phyloP scores from a whole-genome alignment of 1,139 yeast genomes.

The Kodamaea arcana region DNA sequence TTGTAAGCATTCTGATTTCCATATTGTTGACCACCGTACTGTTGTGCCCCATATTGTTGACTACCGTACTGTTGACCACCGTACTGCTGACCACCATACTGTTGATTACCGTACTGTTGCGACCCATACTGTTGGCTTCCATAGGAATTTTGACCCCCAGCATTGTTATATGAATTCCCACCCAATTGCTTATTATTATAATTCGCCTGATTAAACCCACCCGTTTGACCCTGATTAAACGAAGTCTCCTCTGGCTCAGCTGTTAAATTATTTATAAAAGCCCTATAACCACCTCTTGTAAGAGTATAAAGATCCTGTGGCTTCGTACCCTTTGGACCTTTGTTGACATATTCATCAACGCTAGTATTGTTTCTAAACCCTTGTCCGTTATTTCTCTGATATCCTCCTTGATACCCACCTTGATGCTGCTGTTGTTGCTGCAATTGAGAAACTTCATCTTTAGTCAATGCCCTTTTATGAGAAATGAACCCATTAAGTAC shows the following conservation, averaged over 20 bases:
- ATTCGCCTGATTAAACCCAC: conserved; percentile 7
- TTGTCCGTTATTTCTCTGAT: conserved; percentile 23
- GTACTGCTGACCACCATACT: conserved; percentile 4
- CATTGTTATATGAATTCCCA: conserved; percentile 7
- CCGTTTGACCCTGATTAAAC: conserved; percentile 8
- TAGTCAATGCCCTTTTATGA: conserved; percentile 55
- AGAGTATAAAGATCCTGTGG: conserved; percentile 29
- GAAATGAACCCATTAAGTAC: conserved; percentile 75
- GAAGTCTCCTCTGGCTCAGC: conserved; percentile 11
- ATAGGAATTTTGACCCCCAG: conserved; percentile 9
- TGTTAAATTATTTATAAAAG: conserved; percentile 18
- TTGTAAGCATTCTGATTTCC: conserved; percentile 4
- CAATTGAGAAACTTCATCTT: conserved; percentile 66
- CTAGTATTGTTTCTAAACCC: conserved; percentile 33
- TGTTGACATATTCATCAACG: conserved; percentile 36
- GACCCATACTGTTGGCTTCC: conserved; percentile 8
- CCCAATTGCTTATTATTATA: conserved; percentile 8
- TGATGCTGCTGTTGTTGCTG: conserved; percentile 26
- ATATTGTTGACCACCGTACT: conserved; percentile 4
- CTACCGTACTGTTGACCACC: conserved; percentile 5
- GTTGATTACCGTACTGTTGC: conserved; percentile 6
- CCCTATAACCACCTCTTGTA: conserved; percentile 42
- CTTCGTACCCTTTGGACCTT: conserved; percentile 41
- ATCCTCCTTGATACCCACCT: conserved; percentile 33
- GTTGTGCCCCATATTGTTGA: conserved; percentile 4